phyloP scores from a whole-genome alignment of 768 basidiomycete species.

The Boletus rubescentipes region DNA sequence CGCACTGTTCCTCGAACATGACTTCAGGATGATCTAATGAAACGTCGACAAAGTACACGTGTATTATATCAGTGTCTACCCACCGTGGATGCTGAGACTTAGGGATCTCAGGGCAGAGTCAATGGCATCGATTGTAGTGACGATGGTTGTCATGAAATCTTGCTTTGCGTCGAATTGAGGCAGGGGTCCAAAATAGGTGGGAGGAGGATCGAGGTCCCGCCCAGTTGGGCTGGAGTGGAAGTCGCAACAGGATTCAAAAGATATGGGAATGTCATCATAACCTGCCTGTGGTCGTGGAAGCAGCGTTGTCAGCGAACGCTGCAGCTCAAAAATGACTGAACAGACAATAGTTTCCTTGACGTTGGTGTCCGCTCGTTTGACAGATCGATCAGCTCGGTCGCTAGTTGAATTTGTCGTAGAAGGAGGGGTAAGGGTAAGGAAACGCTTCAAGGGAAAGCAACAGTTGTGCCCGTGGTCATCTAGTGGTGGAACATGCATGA shows the following conservation, averaged over 20 bases:
- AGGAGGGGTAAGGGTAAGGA: constrained; percentile 13
- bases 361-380: constrained; percentile 3
- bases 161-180: constrained; percentile 17
- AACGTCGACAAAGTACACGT: constrained; percentile 5
- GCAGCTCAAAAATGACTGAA: background rate
- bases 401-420: background rate
- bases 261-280: constrained; percentile 25
- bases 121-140: constrained; percentile 50
- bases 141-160: constrained; percentile 53
- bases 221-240: constrained; percentile 35
- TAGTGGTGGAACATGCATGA: constrained; percentile 26
- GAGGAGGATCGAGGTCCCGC: constrained; percentile 35
- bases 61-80: constrained; percentile 14
- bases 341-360: constrained; percentile 8
- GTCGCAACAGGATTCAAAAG: constrained; percentile 44
- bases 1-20: constrained; percentile 62
- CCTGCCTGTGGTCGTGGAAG: constrained; percentile 3
- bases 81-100: constrained; percentile 74
- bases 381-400: background rate
- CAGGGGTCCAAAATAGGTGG: constrained; percentile 38
- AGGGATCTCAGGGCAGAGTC: constrained; percentile 55
- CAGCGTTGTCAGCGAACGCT: background rate
- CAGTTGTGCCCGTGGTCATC: constrained; percentile 22
- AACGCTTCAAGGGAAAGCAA: constrained; percentile 23
- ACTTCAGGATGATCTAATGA: constrained; percentile 62